Conservation (phyloP, 768 basidiomycete species). For the Guyanaporus albipodus region DNA sequence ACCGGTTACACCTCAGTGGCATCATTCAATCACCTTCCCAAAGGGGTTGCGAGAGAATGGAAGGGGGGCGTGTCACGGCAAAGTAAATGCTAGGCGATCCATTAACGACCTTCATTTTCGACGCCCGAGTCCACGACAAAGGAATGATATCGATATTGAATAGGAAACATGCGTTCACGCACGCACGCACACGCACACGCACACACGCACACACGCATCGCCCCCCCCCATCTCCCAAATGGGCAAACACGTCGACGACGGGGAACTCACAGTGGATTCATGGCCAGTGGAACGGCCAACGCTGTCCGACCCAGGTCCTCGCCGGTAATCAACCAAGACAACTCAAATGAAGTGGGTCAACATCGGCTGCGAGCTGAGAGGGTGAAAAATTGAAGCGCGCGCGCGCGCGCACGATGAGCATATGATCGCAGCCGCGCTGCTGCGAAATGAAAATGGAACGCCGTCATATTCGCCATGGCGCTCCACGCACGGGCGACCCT, state of each 20-base stretch:
- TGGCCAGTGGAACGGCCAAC: too few species aligned
- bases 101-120: conserved; percentile 26
- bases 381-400: too few species aligned
- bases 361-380: conserved; percentile 17
- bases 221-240: conserved; percentile 11
- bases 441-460: conserved; percentile 20
- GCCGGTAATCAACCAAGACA: conserved; percentile 6
- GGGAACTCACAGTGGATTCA: conserved; percentile 16
- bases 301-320: too few species aligned
- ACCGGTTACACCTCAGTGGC: conserved; percentile 15
- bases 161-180: too few species aligned
- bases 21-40: conserved; percentile 17
- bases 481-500: conserved; percentile 11
- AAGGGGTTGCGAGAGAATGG: conserved; percentile 23
- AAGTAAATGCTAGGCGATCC: conserved; percentile 18
- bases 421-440: conserved; percentile 8
- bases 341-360: conserved; percentile 5
- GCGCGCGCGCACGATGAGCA: too few species aligned
- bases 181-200: too few species aligned
- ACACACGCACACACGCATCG: too few species aligned
- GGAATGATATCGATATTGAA: too few species aligned
- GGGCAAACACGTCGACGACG: conserved; percentile 19
- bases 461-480: conserved; percentile 10
- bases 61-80: conserved; percentile 16
- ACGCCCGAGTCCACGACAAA: too few species aligned